phyloP scores from a whole-genome alignment of 306 rosid genomes.

The Potentilla sterilis region DNA sequence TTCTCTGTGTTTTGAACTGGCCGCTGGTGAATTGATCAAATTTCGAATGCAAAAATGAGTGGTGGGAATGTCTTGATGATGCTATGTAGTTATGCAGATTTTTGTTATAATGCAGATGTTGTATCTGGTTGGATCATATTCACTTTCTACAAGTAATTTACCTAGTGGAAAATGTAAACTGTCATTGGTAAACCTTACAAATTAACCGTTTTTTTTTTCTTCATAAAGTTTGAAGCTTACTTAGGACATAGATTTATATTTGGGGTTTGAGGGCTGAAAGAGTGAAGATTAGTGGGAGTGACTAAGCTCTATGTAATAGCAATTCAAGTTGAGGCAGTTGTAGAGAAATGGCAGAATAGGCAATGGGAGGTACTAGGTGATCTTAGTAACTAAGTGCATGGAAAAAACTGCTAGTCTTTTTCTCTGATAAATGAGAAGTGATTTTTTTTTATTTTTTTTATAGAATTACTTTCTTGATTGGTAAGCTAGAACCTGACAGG shows the following conservation, averaged over 20 bases:
- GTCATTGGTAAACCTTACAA: neutral
- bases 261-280: neutral
- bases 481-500: too few species aligned
- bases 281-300: neutral
- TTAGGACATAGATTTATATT: neutral
- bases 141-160: too few species aligned
- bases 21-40: conserved; percentile 8
- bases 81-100: too few species aligned
- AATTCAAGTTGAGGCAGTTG: neutral
- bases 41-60: neutral
- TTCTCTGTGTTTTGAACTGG: neutral
- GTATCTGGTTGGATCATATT: too few species aligned
- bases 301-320: neutral
- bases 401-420: too few species aligned
- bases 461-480: too few species aligned
- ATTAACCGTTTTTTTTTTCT: neutral
- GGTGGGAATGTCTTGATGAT: too few species aligned
- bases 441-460: too few species aligned
- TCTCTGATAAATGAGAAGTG: too few species aligned
- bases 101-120: too few species aligned
- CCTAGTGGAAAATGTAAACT: neutral
- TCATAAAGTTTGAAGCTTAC: neutral
- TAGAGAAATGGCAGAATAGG: neutral
- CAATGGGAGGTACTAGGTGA: neutral
- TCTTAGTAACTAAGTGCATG: neutral